Evolutionary conservation across 176 grass and related monocot genomes (phyloP), one percentile per base, ranked within the genome.

Genomic region (Ananas comosus): DNA sequence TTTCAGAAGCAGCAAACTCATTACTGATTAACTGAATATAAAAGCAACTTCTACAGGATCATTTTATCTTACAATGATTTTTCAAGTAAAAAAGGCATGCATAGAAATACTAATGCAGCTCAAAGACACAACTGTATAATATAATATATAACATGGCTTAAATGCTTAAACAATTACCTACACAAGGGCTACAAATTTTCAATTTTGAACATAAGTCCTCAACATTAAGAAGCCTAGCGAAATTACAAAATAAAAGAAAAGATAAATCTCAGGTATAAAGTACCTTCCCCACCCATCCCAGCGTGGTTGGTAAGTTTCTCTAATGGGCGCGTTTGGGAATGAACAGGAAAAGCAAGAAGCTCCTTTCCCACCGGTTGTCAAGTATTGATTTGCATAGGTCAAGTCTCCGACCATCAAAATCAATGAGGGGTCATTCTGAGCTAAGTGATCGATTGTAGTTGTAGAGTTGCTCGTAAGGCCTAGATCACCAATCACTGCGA

Each of bases 201-300:
- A 42, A 42, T 42, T 42, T 42, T 42, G 33, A 42, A 42, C 33
- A 58, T 16, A 7, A 58, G 12, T 56, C 13, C 16, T 56, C 52
- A 56, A 13, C 13, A 13, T n/a, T 56, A 3, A 56, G 16, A 56
- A 56, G 52, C 52, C 3, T 14, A 13, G 13, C 16, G 53, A 14
- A 14, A 56, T 56, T 56, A 56, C 13, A 5, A n/a, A 56, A 56
- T 56, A 13, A 56, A 14, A 59, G 16, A 53, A 22, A 66, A 65
- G 33, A 42, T 42, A 42, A 42, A 42, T 42, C 4, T 42, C 33
- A 42, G 33, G 5, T 42, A 54, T 50, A 52, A 53, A 49, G 10
- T 47, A 96, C 89, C 92, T 97, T 77, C 83, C 86, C 89, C 89
- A 97, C 1, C 81, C 84, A 47, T 97, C 93, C 89, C 93, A 97